A percentile compares a stretch with the other conserved stretches of the same genome.
phyloP scores from a whole-genome alignment of 208 protist species.

The Trypanosoma melophagium region DNA sequence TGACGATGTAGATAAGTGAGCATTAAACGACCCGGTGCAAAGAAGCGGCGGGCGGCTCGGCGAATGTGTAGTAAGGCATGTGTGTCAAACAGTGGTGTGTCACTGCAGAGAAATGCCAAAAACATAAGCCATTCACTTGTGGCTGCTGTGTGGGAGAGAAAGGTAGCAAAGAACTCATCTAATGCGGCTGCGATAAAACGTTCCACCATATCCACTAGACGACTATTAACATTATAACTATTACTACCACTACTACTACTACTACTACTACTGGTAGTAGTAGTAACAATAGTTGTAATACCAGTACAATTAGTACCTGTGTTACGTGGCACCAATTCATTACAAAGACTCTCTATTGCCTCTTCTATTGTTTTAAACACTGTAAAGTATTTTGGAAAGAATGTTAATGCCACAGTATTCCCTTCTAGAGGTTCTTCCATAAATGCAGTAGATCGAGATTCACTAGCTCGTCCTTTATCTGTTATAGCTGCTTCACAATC shows the following conservation, averaged over 20 bases:
- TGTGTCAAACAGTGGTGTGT: constrained; percentile 28
- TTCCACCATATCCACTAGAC: constrained; percentile 12
- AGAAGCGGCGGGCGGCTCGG: constrained; percentile 19
- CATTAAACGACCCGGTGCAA: constrained; percentile 26
- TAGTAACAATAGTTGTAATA: too few species aligned
- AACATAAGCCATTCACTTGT: constrained; percentile 58
- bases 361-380: constrained; percentile 37
- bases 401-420: constrained; percentile 23
- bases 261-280: too few species aligned
- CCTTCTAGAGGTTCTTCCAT: constrained; percentile 18
- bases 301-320: too few species aligned
- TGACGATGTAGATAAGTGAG: constrained; percentile 37
- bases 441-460: constrained; percentile 11
- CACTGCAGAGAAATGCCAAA: constrained; percentile 37
- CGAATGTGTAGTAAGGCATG: constrained; percentile 34
- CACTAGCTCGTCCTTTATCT: constrained; percentile 28
- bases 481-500: constrained; percentile 39
- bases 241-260: too few species aligned
- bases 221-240: background rate
- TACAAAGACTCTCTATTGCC: constrained; percentile 33
- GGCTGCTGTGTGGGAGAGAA: background rate
- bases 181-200: constrained; percentile 24
- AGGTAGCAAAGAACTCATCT: constrained; percentile 15
- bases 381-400: constrained; percentile 44
- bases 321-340: background rate